A percentile compares a stretch with the other conserved stretches of the same genome.
These are phyloP conservation scores for Phialocephala sp. DNA, from an alignment of 2,329 filamentous ascomycete species.

Conservation along the genomic window DNA sequence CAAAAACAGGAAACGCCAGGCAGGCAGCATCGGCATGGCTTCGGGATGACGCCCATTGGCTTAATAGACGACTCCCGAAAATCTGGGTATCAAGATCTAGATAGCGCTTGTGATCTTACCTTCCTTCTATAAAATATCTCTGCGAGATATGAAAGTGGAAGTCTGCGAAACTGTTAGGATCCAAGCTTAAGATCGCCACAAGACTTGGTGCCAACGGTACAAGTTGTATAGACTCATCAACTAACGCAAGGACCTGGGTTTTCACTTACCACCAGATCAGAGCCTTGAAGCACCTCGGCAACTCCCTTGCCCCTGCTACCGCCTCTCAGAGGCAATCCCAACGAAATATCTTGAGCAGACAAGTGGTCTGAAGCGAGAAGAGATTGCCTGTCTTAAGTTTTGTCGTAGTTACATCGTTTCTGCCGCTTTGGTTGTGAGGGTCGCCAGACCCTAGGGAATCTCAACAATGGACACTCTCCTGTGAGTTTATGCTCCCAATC, in stretches of 20 bases:
- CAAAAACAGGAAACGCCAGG: conserved; percentile 15
- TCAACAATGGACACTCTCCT: conserved; percentile 54
- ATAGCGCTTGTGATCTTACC: conserved; percentile 12
- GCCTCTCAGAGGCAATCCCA: conserved; percentile 4
- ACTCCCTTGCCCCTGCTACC: not conserved
- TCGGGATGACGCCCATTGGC: conserved; percentile 12
- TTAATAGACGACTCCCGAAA: conserved; percentile 16
- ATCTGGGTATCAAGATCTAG: conserved; percentile 49
- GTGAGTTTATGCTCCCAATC: conserved; percentile 43
- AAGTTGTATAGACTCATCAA: not conserved
- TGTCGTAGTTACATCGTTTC: not conserved
- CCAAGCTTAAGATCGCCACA: not conserved
- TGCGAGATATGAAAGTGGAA: not conserved
- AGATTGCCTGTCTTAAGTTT: not conserved
- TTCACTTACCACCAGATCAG: not conserved
- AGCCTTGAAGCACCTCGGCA: conserved; percentile 5
- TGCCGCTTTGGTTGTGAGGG: conserved; percentile 1
- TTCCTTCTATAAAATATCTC: conserved; percentile 1
- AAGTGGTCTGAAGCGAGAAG: conserved; percentile 1
- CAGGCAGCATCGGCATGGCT: conserved; percentile 1
- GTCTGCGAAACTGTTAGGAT: not conserved
- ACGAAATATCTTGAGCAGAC: not conserved
- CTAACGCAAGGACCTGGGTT: not conserved
- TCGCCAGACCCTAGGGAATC: not conserved
- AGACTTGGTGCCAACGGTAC: not conserved